Base-by-base conservation (phyloP, 139 green algal species). In the Picochlorum sp. region DNA sequence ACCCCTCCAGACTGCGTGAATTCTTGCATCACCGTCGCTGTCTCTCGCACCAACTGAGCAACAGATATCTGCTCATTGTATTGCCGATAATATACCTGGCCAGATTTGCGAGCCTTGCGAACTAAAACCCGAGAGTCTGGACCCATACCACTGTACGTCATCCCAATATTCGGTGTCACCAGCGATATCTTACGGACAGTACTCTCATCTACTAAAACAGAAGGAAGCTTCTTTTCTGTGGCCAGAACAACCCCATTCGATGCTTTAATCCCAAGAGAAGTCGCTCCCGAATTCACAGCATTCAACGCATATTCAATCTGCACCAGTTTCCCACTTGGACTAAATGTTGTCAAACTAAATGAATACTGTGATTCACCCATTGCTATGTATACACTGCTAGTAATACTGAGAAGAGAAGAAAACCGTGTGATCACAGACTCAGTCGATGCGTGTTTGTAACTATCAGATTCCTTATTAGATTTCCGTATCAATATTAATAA, bases 321-420 rank as follows among this genome's bases (percentile, higher is more conserved):
- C 9, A 97, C 88, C 3, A 99, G 85, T 83, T 99, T 98, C 47
- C 94, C 94, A 49, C 85, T 96, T 15, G 94, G 92, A 65, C 85
- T 96, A 81, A 99, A 99, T 1, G 94, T 99, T 5, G 94, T 99
- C 4, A 99, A 80, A 2, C 84, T 95, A 76, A 99, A 99, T 9
- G 87, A 93, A 60, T 95, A 95, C 77, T 89, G 60, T 26, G 60
- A 66, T 14, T 66, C 60, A 44, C 60, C 60, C 60, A 66, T 66
- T 56, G 11, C 57, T 30, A 37, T 20, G 28, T 30, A 30, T 30
- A 30, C 4, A 30, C 28, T 30, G 28, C 28, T 30, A 30, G 28
- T 30, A 30, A 4, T 30, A 30, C 4, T 30, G 28, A 7, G 28
- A 30, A 55, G 13, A 59, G 28, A 30, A 55, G 13, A 41, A 59